Base-by-base conservation (phyloP, 441 rosid genomes). In the Biscutella laevigata region DNA sequence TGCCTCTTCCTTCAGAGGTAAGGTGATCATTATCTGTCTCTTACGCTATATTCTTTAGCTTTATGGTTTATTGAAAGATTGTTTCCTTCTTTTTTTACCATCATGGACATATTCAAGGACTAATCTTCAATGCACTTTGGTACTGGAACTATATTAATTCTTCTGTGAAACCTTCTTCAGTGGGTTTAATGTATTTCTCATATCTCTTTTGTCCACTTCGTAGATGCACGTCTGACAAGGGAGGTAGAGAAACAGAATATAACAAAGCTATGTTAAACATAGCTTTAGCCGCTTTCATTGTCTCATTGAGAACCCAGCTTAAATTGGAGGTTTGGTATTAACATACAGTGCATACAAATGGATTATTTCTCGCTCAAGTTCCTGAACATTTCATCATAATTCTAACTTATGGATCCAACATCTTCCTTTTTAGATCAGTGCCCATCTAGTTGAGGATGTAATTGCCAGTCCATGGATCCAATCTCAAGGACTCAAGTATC, bases 211-310 rank as follows among this genome's bases (percentile, higher is more conserved):
- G 22, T 54, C 56, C 33, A n/a, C 54, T 56, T 64, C 14, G 15
- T 77, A 86, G 92, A 58, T 62, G 48, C 72, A 47, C 47, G 57
- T 50, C 79, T 76, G 75, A 78, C 61, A 64, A 48, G 54, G 73
- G 71, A 53, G 66, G 44, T 51, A 74, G 63, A 62, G 77, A 53
- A 68, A 68, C 54, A 64, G 82, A 80, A 67, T 77, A 71, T 42
- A 68, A 57, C 58, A 82, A 80, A 53, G 66, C 72, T 26, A 42
- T 84, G 46, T 67, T 71, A 24, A 62, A 59, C 67, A 74, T 75
- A 53, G 67, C 81, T 64, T 76, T 84, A 55, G 96, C 86, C 72
- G 88, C 91, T 52, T 86, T 89, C 65, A 77, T 74, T 57, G 74
- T 94, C 68, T 83, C 95, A 45, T 57, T 82, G 63, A 71, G 64